phyloP scores from a whole-genome alignment of 164 flowering plant genomes.

The Aristolochia contorta region DNA sequence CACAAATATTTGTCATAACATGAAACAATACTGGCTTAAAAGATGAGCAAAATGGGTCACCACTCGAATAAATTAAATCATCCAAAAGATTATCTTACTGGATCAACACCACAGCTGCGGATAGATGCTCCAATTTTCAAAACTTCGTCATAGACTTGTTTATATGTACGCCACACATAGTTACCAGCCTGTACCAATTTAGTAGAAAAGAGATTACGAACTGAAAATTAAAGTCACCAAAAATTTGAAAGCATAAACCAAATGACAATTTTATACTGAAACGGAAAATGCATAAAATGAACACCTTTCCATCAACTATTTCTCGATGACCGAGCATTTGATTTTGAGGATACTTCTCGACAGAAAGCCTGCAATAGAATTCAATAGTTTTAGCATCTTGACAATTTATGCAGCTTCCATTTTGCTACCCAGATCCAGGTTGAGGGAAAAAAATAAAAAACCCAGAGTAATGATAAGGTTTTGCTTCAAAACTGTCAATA shows the following conservation, averaged over 20 bases:
- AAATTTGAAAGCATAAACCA: too few relatives aligned
- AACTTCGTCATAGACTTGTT: slow-evolving; percentile 69
- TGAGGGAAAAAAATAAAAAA: neutral
- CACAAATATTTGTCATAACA: too few relatives aligned
- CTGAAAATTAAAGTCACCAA: too few relatives aligned
- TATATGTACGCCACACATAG: slow-evolving; percentile 82
- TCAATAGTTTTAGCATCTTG: neutral
- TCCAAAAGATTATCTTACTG: slow-evolving; percentile 27
- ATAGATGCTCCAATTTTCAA: slow-evolving; percentile 64
- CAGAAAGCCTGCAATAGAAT: slow-evolving; percentile 41
- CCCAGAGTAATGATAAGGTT: too few relatives aligned
- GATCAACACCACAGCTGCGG: slow-evolving; percentile 58
- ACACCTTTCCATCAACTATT: slow-evolving; percentile 60
- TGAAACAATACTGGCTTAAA: too few relatives aligned
- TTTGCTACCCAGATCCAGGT: neutral
- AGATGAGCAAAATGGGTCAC: neutral
- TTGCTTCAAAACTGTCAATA: too few relatives aligned
- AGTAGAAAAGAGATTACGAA: neutral
- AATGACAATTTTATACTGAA: neutral
- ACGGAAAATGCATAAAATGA: neutral
- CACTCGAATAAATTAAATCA: neutral
- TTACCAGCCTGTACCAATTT: slow-evolving; percentile 52
- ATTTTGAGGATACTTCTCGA: slow-evolving; percentile 62
- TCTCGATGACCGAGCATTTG: slow-evolving; percentile 83
- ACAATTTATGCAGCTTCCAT: too few relatives aligned